These are phyloP conservation scores for Bassia scoparia DNA, from an alignment of 148 eudicot species.

Conservation along the genomic window DNA sequence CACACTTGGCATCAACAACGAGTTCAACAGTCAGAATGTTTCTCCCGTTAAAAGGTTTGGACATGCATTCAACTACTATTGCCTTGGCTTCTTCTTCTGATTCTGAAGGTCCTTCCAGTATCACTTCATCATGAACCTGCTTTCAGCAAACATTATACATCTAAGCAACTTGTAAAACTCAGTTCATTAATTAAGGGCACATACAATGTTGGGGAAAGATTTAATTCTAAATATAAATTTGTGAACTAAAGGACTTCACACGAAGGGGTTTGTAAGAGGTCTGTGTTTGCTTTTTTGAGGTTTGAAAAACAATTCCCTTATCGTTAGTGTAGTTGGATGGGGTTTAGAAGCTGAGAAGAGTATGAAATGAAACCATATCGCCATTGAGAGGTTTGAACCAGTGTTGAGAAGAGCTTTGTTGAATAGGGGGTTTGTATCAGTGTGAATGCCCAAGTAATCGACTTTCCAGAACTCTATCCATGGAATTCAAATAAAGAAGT, in stretches of 20 bases:
- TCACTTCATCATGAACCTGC: slow-evolving; percentile 95
- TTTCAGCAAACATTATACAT: slow-evolving; percentile 1
- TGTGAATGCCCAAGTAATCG: no score
- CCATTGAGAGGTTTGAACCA: no score
- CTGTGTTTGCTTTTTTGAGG: no score
- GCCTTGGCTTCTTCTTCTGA: slow-evolving; percentile 75
- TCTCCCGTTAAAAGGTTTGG: slow-evolving; percentile 76
- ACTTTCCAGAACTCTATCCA: no score
- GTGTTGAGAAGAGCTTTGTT: no score
- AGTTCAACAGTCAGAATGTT: slow-evolving; percentile 73
- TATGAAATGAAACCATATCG: no score
- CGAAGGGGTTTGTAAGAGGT: no score
- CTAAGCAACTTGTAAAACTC: not conserved
- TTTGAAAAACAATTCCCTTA: no score
- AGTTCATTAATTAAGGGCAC: not conserved
- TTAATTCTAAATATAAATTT: not conserved
- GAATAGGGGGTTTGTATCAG: no score
- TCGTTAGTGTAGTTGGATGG: no score
- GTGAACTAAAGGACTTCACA: no score
- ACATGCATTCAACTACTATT: slow-evolving; percentile 84
- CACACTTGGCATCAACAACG: slow-evolving; percentile 85
- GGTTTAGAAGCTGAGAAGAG: no score
- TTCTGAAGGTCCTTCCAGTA: slow-evolving; percentile 88
- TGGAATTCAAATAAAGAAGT: not conserved
- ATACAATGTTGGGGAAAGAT: not conserved